A percentile compares a stretch with the other conserved stretches of the same genome.
phyloP scores from a whole-genome alignment of 2,329 filamentous ascomycete genomes.

The Cytospora chrysosperma region DNA sequence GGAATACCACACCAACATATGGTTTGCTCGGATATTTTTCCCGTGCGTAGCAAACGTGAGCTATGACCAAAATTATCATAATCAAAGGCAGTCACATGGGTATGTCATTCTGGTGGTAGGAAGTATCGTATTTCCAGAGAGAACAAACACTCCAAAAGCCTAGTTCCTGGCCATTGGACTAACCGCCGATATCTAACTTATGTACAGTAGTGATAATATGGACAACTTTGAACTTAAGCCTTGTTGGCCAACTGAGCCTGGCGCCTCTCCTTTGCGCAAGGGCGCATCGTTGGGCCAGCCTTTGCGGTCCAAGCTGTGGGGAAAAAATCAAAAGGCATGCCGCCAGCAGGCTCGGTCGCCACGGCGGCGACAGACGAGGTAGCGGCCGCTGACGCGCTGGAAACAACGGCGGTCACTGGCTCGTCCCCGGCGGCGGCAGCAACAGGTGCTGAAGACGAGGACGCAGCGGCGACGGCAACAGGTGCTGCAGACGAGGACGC shows the following conservation, averaged over 20 bases:
- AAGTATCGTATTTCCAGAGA: no score
- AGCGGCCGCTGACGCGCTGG: background rate
- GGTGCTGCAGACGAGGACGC: background rate
- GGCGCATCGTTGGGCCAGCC: background rate
- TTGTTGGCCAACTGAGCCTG: background rate
- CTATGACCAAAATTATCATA: no score
- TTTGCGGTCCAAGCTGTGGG: background rate
- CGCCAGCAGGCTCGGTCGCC: background rate
- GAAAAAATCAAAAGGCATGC: background rate
- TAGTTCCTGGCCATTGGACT: no score
- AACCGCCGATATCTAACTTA: background rate
- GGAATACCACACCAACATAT: no score
- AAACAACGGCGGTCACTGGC: background rate
- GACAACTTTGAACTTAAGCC: background rate
- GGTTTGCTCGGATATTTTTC: no score
- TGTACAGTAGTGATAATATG: no score
- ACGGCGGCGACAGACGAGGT: background rate
- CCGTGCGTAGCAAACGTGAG: no score
- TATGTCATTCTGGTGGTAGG: no score
- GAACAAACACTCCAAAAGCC: no score
- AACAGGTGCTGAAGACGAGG: background rate
- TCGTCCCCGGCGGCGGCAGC: background rate
- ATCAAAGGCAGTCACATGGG: no score
- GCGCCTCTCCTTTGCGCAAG: background rate
- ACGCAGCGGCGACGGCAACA: background rate